Percentiles rank a stretch among this genome's conserved stretches.
Evolutionary conservation across 139 green algal species (phyloP).

Genomic region (Volvox africanus): DNA sequence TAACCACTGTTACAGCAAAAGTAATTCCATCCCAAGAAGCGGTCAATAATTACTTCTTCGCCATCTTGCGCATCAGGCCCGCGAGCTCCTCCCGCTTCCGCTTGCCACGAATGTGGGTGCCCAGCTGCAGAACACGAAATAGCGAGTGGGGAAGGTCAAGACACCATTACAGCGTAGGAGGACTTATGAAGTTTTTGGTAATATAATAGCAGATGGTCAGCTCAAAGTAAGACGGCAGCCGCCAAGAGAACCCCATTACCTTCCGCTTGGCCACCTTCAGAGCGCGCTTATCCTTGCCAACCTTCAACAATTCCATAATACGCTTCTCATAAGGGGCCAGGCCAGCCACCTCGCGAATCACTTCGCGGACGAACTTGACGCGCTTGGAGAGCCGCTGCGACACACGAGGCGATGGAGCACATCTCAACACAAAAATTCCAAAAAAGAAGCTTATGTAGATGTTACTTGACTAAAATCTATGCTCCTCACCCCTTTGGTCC

Average conservation of each 20-base stretch:
- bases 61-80: constrained; percentile 84
- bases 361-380: constrained; percentile 89
- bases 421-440: neutral
- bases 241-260: constrained; percentile 62
- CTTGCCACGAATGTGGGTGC: constrained; percentile 96
- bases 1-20: neutral
- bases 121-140: constrained; percentile 75
- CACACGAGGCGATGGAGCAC: neutral
- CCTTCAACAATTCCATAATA: constrained; percentile 95
- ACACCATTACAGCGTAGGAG: neutral
- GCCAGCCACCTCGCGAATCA: constrained; percentile 94
- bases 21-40: neutral
- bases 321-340: constrained; percentile 96
- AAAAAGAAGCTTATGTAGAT: neutral
- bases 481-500: constrained; percentile 85
- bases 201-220: neutral
- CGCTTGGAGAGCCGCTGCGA: constrained; percentile 85
- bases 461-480: neutral
- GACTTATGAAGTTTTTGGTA: neutral
- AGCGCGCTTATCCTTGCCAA: constrained; percentile 96
- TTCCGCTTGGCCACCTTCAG: constrained; percentile 98
- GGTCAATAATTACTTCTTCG: constrained; percentile 69
- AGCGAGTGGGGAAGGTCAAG: neutral
- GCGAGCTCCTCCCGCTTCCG: constrained; percentile 95
- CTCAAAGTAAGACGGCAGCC: constrained; percentile 16